Base-by-base conservation (phyloP, 2,329 filamentous ascomycete species). In the Xylaria sp. region DNA sequence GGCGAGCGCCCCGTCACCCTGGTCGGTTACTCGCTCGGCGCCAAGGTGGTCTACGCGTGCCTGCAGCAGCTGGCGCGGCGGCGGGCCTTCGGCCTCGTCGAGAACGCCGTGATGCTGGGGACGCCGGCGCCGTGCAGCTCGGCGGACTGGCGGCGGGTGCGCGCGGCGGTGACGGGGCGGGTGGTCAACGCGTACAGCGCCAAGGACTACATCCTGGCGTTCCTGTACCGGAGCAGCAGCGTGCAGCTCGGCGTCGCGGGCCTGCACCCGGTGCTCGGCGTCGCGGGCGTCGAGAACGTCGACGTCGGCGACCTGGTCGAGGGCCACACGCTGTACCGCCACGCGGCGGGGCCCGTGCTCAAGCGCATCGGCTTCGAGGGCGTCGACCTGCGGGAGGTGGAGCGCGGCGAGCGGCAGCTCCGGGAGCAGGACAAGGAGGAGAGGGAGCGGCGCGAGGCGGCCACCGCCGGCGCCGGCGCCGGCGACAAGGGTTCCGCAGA, bases 151-250 rank as follows among this genome's bases (percentile, higher is more conserved):
- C 81, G 89, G 19, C 80, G 84, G 3, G 80, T 96, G 63, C 86
- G 91, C 55, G 86, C 85, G 48, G 90, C 93, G 1, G 91, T 96
- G 1, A 83, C 86, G 26, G 92, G 92, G 0, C 84, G 92, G 18
- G 79, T 97, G 7, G 82, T 97, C 64, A 97, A 97, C 63, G 91
- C 93, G 2, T 97, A 88, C 69, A 94, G 90, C 2, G 85, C 88
- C 39, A 89, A 91, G 40, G 93, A 97, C 70, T 92, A 91, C 62
- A 86, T 97, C 20, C 86, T 97, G 2, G 92, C 85, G 1, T 95
- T 96, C 69, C 77, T 97, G 29, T 96, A 95, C 71, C 86, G 93
- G 39, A 92, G 88, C 2, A 91, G 88, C 52, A 92, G 89, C 65
- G 81, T 94, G 26, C 89, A 96, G 62, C 87, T 88, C 53, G 92